These are phyloP conservation scores for Isabelozyma gotoi DNA, from an alignment of 805 yeast genomes.

Conservation along the genomic window DNA sequence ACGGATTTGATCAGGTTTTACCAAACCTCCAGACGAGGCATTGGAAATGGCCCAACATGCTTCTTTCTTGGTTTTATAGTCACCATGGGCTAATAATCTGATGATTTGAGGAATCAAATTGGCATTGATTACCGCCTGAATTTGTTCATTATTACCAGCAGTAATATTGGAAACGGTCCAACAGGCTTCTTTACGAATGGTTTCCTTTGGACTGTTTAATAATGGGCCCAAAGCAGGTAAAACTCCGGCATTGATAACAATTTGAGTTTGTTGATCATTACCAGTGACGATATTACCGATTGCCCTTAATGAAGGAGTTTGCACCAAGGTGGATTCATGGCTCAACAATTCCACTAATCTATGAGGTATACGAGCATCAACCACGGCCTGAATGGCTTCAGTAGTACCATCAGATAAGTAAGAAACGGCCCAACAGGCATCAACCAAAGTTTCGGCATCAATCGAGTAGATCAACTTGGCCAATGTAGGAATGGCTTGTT, in stretches of 20 bases:
- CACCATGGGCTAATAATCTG: conserved; percentile 75
- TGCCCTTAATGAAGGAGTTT: conserved; percentile 96
- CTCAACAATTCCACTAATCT: conserved; percentile 88
- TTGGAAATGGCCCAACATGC: conserved; percentile 99
- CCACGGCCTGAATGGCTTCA: conserved; percentile 93
- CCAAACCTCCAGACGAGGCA: conserved; percentile 93
- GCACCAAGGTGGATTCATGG: conserved; percentile 82
- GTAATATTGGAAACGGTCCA: conserved; percentile 99
- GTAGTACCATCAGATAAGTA: conserved; percentile 91
- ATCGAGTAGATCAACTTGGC: conserved; percentile 87
- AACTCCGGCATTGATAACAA: conserved; percentile 90
- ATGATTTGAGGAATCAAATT: conserved; percentile 91
- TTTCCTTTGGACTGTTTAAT: conserved; percentile 81
- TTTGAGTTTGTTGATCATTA: conserved; percentile 92
- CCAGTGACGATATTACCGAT: conserved; percentile 98
- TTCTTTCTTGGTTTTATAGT: conserved; percentile 94
- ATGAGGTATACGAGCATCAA: conserved; percentile 93
- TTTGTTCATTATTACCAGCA: conserved; percentile 94
- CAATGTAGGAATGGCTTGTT: conserved; percentile 84
- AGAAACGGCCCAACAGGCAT: conserved; percentile 98
- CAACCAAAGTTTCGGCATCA: conserved; percentile 91
- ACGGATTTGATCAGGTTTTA: conserved; percentile 89
- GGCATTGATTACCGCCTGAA: conserved; percentile 94
- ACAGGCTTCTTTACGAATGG: conserved; percentile 95
- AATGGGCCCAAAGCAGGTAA: conserved; percentile 80